Percentiles rank a stretch among this genome's conserved stretches.
These are phyloP conservation scores for Daldinia concentrica DNA, from an alignment of 495 filamentous ascomycete species.

Conservation along the genomic window DNA sequence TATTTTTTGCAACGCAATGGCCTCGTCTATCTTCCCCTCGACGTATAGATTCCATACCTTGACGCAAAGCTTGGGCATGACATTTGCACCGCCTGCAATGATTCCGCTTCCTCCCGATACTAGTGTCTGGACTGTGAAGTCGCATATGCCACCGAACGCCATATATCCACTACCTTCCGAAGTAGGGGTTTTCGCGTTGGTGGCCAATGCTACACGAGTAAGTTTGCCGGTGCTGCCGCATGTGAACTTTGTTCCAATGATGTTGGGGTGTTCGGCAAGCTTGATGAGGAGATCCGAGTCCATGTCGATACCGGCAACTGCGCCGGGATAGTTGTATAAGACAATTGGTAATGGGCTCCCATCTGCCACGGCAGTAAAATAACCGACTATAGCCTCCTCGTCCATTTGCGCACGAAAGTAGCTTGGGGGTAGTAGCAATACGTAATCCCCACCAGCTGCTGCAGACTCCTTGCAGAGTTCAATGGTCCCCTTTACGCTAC, in stretches of 20 bases:
- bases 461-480: slow-evolving; percentile 75
- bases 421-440: slow-evolving; percentile 78
- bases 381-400: slow-evolving; percentile 78
- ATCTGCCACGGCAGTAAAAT: slow-evolving; percentile 80
- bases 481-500: slow-evolving; percentile 80
- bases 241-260: slow-evolving; percentile 90
- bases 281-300: slow-evolving; percentile 86
- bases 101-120: slow-evolving; percentile 83
- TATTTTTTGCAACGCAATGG: slow-evolving; percentile 73
- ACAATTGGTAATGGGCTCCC: slow-evolving; percentile 78
- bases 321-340: slow-evolving; percentile 91
- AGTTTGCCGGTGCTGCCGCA: slow-evolving; percentile 91
- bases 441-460: slow-evolving; percentile 78
- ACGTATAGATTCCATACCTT: slow-evolving; percentile 82
- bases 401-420: slow-evolving; percentile 85
- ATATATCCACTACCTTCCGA: slow-evolving; percentile 76
- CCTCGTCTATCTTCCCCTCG: slow-evolving; percentile 76
- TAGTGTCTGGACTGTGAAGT: slow-evolving; percentile 85
- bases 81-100: slow-evolving; percentile 88
- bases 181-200: slow-evolving; percentile 75
- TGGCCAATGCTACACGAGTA: slow-evolving; percentile 80
- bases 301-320: slow-evolving; percentile 91
- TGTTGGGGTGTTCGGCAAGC: slow-evolving; percentile 82
- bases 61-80: slow-evolving; percentile 82
- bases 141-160: slow-evolving; percentile 88